These are phyloP conservation scores for Alternaria ventricosa DNA, from an alignment of 2,329 filamentous ascomycete genomes.

Conservation along the genomic window DNA sequence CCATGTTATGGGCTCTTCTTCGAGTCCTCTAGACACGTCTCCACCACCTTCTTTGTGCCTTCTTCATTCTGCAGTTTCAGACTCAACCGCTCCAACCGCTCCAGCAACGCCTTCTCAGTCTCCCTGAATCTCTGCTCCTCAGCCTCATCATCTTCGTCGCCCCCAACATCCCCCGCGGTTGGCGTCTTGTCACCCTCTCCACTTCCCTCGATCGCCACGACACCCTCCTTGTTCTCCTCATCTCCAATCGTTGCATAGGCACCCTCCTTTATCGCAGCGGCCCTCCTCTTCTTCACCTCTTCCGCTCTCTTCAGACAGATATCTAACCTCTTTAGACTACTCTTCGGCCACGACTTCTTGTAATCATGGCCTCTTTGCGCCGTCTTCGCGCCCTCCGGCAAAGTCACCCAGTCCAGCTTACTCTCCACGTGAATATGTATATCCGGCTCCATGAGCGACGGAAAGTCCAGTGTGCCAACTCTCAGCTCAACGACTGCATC, in stretches of 20 bases:
- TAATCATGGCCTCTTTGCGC: constrained; percentile 14
- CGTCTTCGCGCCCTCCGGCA: constrained; percentile 33
- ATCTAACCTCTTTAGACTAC: constrained; percentile 35
- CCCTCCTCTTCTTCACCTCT: constrained; percentile 1
- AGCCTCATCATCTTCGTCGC: constrained; percentile 35
- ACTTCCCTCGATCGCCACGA: constrained; percentile 4
- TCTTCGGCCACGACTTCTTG: constrained; percentile 33
- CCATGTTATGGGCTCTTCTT: not conserved
- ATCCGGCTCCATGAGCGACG: constrained; percentile 40
- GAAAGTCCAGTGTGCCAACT: constrained; percentile 38
- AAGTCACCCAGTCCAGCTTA: constrained; percentile 38
- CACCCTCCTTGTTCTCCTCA: not conserved
- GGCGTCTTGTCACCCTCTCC: constrained; percentile 41
- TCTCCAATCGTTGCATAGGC: not conserved
- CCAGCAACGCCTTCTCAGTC: constrained; percentile 35
- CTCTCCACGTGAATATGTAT: constrained; percentile 35
- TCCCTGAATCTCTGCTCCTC: constrained; percentile 37
- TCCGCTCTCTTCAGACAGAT: constrained; percentile 11
- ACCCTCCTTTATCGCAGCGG: not conserved
- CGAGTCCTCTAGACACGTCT: not conserved
- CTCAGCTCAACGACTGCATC: constrained; percentile 20
- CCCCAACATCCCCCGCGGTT: constrained; percentile 25
- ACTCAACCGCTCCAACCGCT: constrained; percentile 38
- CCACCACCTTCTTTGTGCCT: not conserved
- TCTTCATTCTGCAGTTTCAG: constrained; percentile 32